Evolutionary conservation across 495 filamentous ascomycete species (phyloP), one percentile per base, ranked within the genome.

Genomic region (Lentithecium fluviatile): DNA sequence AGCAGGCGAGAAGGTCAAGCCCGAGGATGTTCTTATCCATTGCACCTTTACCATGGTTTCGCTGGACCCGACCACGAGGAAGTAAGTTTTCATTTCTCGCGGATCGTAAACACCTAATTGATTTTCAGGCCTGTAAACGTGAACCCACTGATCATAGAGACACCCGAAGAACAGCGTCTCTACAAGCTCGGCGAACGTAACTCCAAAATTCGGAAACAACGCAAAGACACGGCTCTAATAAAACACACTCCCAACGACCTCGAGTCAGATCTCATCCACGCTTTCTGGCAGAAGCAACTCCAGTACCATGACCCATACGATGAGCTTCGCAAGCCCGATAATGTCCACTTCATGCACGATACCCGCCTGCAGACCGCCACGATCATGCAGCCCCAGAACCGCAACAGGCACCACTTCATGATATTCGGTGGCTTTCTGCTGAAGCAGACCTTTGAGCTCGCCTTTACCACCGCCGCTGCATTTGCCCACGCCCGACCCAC

Each of bases 21-120:
- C 83, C 0, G 85, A 87, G 40, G 88, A 91, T 73, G 76, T 91
- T 6, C 64, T 93, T 57, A 81, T 93, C 62, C 89, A 85, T 3
- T 92, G 89, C 73, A 83, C 86, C 10, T 93, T 91, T 69, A 95
- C 90, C 0, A 93, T 95, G 85, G 86, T 89, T 1, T 90, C 89
- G 1, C 76, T 93, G 0, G 82, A 92, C 64, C 88, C 89, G 0
- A 74, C 58, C 12, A 91, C 88, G 1, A 90, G 89, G 73, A 86
- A 83, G 75, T 82, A 79, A 13, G 77, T 7, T 13, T 11, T 20
- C 43, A 12, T 36, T 8, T 12, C 43, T 6, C 19, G 11, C 55
- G 11, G 3, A 10, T 10, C 3, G 15, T 2, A 13, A 19, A 13
- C 2, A 2, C 17, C 52, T 62, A 56, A 65, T 46, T 62, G 34